phyloP scores from a whole-genome alignment of 768 basidiomycete species.

The Amylocystis lapponica region DNA sequence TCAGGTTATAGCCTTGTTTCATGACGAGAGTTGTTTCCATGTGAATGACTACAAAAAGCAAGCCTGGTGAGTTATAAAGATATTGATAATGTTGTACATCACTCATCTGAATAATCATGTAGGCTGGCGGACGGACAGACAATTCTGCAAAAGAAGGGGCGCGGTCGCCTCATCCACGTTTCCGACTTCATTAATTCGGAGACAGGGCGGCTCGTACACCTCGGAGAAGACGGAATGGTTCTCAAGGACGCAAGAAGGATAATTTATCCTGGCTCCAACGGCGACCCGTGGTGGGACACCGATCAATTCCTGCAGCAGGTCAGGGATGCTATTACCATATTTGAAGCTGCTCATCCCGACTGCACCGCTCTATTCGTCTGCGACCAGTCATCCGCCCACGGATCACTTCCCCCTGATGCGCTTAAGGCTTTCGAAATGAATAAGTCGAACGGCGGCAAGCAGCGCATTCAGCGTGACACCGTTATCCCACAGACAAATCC shows the following conservation, averaged over 20 bases:
- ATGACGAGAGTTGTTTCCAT: slow-evolving; percentile 28
- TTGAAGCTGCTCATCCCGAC: slow-evolving; percentile 31
- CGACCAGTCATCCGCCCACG: slow-evolving; percentile 39
- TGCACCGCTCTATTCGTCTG: slow-evolving; percentile 31
- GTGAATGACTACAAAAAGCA: slow-evolving; percentile 18
- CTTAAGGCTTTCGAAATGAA: slow-evolving; percentile 24
- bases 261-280: slow-evolving; percentile 24
- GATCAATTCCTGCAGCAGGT: slow-evolving; percentile 30
- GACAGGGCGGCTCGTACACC: slow-evolving; percentile 25
- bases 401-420: slow-evolving; percentile 15
- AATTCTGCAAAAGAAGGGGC: slow-evolving; percentile 24
- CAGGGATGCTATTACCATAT: slow-evolving; percentile 28
- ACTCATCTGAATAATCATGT: neutral
- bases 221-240: slow-evolving; percentile 7
- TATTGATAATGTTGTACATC: neutral
- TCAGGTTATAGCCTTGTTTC: slow-evolving; percentile 24
- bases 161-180: slow-evolving; percentile 32
- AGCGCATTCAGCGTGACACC: slow-evolving; percentile 14
- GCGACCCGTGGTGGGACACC: slow-evolving; percentile 36
- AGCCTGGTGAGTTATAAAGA: neutral
- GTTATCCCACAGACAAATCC: slow-evolving; percentile 35
- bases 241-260: slow-evolving; percentile 27
- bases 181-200: slow-evolving; percentile 36
- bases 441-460: slow-evolving; percentile 16
- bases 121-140: slow-evolving; percentile 5